Conservation (phyloP, 768 basidiomycete species). For the Trametes cubensis region DNA sequence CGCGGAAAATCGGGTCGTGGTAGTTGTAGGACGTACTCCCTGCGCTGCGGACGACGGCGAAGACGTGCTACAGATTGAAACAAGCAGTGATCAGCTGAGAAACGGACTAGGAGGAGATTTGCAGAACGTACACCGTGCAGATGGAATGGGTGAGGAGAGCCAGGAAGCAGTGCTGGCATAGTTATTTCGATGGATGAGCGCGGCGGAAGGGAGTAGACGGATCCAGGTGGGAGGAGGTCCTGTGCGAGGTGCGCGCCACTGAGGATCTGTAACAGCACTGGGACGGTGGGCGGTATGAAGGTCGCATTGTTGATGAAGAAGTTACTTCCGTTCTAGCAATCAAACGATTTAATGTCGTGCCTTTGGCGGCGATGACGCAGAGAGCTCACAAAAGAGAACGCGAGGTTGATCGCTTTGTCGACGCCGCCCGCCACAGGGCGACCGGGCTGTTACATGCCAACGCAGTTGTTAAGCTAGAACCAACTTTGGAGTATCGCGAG, state of each 20-base stretch:
- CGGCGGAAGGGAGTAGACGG: constrained; percentile 47
- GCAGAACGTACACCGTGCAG: constrained; percentile 40
- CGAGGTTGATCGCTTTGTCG: constrained; percentile 23
- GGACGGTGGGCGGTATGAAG: constrained; percentile 46
- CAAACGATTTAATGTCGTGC: not conserved
- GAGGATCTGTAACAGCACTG: constrained; percentile 60
- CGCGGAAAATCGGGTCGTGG: constrained; percentile 40
- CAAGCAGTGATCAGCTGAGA: not conserved
- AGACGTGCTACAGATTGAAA: constrained; percentile 36
- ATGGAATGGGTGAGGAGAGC: constrained; percentile 44
- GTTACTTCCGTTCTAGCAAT: constrained; percentile 25
- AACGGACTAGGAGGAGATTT: constrained; percentile 3
- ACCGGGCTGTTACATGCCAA: constrained; percentile 20
- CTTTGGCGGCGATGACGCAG: not conserved
- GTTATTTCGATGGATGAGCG: constrained; percentile 51
- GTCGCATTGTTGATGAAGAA: constrained; percentile 40
- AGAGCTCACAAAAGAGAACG: constrained; percentile 25
- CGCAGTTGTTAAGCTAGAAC: not conserved
- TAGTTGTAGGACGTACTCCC: constrained; percentile 38
- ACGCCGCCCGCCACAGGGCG: constrained; percentile 23
- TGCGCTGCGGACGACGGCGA: constrained; percentile 41
- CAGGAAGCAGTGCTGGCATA: constrained; percentile 47
- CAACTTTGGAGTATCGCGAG: no score
- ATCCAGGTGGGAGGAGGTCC: constrained; percentile 52
- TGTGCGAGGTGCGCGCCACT: constrained; percentile 52